A percentile compares a stretch with the other conserved stretches of the same genome.
Conservation (phyloP, 768 basidiomycete genomes). For the Russula ochroleuca region DNA sequence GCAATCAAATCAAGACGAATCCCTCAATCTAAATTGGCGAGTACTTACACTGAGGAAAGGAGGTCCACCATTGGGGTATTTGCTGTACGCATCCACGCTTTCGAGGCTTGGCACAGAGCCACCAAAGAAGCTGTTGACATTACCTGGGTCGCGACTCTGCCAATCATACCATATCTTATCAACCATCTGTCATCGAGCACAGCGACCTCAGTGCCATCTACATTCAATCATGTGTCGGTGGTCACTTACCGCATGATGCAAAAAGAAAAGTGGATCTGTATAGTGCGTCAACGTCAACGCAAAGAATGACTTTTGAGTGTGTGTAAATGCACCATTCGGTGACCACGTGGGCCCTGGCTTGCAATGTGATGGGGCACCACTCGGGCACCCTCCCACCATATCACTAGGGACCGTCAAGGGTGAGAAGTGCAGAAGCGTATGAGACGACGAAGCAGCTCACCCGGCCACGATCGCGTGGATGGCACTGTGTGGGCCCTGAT, state of each 20-base stretch:
- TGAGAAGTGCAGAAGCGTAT: not conserved
- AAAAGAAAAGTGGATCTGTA: conserved; percentile 37
- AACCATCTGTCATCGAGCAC: conserved; percentile 32
- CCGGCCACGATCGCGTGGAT: conserved; percentile 37
- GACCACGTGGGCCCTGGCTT: conserved; percentile 33
- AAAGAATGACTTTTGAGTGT: not conserved
- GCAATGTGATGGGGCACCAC: conserved; percentile 31
- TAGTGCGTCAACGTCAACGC: not conserved
- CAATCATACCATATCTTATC: conserved; percentile 40
- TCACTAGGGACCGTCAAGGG: conserved; percentile 29
- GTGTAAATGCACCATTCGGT: conserved; percentile 32
- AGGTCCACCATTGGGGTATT: conserved; percentile 32
- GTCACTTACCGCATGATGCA: conserved; percentile 36
- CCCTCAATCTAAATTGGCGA: not conserved
- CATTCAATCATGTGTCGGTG: not conserved
- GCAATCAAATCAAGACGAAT: not conserved
- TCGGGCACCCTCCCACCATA: conserved; percentile 33
- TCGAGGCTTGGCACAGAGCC: conserved; percentile 33
- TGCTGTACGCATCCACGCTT: conserved; percentile 25
- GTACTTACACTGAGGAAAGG: conserved; percentile 30
- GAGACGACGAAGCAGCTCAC: conserved; percentile 19
- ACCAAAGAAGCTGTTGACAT: conserved; percentile 33
- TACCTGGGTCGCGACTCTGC: conserved; percentile 32
- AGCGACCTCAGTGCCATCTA: not conserved
- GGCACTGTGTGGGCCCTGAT: conserved; percentile 35